Evolutionary conservation across 202 grass and related monocot genomes (phyloP), one percentile per base, ranked within the genome.

Genomic region (Carex arenaria): DNA sequence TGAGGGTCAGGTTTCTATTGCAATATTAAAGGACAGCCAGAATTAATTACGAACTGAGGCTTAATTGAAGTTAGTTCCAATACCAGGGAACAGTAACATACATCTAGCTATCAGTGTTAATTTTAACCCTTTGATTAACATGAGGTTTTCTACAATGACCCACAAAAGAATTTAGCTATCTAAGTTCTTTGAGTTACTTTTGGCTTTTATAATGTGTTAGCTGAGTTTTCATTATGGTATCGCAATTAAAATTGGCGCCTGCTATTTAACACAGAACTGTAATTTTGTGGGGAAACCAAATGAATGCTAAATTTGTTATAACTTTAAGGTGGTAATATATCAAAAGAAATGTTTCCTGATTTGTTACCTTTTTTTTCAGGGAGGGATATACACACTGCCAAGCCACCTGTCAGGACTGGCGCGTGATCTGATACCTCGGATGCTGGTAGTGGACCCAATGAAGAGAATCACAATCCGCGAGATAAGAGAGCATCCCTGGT

Each of bases 381-480:
- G 92, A 56, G 94, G 94, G 17, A 94, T 97, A 90, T 97, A 97
- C 79, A 97, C 94, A 45, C 89, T 97, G 87, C 94, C 94, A 12
- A 97, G 94, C 61, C 94, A 97, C 86, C 88, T 97, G 61, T 97
- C 94, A 78, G 85, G 89, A 73, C 78, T 89, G 47, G 92, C 94
- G 61, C 84, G 92, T 78, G 92, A 97, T 87, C 88, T 97, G 82
- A 97, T 97, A 85, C 94, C 94, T 36, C 89, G 92, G 78, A 97
- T 97, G 94, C 74, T 97, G 45, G 89, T 97, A 64, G 94, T 97
- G 64, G 94, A 97, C 51, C 94, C 94, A 82, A 97, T 97, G 94
- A 97, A 97, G 54, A 83, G 94, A 79, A 97, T 97, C 62, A 97
- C 92, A 59, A 94, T 97, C 61, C 87, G 90, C 34, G 92, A 94